Conservation (phyloP, 2,329 filamentous ascomycete genomes). For the Sarocladium kiliense region DNA sequence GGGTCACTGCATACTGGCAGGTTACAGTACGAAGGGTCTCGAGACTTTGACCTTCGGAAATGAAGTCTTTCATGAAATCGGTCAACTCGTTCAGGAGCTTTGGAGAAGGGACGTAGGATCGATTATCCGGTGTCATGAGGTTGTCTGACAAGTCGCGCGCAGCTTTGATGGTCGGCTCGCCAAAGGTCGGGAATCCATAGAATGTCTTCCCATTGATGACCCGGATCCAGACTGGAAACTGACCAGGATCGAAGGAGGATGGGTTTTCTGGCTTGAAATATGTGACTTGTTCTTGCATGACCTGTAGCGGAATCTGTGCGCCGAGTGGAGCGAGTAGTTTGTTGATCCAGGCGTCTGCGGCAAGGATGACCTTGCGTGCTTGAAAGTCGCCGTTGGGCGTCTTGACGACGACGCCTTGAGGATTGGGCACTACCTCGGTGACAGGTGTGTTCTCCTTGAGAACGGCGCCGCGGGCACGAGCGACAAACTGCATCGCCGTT, state of each 20-base stretch:
- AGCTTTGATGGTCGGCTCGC: conserved; percentile 13
- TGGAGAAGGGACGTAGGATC: conserved; percentile 12
- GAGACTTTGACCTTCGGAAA: conserved; percentile 10
- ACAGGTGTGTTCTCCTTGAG: conserved; percentile 11
- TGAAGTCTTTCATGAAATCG: background rate
- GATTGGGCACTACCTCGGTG: background rate
- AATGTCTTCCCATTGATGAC: conserved; percentile 9
- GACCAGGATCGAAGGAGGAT: conserved; percentile 1
- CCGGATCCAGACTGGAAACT: conserved; percentile 14
- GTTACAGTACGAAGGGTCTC: conserved; percentile 17
- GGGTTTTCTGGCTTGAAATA: conserved; percentile 13
- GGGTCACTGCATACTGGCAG: conserved; percentile 20
- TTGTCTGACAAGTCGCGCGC: conserved; percentile 12
- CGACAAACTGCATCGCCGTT: conserved; percentile 12
- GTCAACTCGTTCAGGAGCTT: background rate
- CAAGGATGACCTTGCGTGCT: conserved; percentile 12
- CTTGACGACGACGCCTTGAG: conserved; percentile 6
- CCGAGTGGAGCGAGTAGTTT: conserved; percentile 10
- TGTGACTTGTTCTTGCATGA: conserved; percentile 17
- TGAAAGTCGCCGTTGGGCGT: conserved; percentile 8
- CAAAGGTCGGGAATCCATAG: conserved; percentile 14
- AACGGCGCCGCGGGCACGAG: conserved; percentile 9
- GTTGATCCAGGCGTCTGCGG: conserved; percentile 14
- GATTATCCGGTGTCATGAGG: conserved; percentile 11
- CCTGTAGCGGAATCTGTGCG: conserved; percentile 12